Percentiles rank a stretch among this genome's conserved stretches.
phyloP scores from a whole-genome alignment of 108 stramenopile genomes.

The Cyclotella choctawhatcheeana region DNA sequence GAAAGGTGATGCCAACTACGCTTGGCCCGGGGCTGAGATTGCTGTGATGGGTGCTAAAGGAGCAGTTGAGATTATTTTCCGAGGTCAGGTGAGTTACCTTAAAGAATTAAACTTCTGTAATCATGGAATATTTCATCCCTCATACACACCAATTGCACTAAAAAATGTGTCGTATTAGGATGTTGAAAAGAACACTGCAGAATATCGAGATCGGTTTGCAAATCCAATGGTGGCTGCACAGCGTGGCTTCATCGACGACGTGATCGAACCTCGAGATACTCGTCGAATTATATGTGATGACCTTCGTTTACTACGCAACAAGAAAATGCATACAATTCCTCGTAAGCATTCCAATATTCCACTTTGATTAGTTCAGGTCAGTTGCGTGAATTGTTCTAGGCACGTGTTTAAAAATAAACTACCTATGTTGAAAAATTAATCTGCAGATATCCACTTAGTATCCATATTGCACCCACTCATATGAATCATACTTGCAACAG shows the following conservation, averaged over 20 bases:
- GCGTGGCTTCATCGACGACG: conserved; percentile 95
- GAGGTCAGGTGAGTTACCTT: conserved; percentile 81
- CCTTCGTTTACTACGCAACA: conserved; percentile 85
- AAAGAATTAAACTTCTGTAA: no score
- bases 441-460: conserved; percentile 63
- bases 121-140: no score
- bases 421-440: no score
- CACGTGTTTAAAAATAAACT: background rate
- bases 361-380: conserved; percentile 64
- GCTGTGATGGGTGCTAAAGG: conserved; percentile 99
- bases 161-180: conserved; percentile 45
- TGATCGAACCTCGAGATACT: conserved; percentile 95
- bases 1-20: conserved; percentile 96
- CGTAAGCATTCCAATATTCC: conserved; percentile 98
- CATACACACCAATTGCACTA: no score
- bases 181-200: conserved; percentile 90
- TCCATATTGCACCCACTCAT: conserved; percentile 77
- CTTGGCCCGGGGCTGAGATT: conserved; percentile 97
- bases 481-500: conserved; percentile 83
- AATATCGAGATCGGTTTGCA: conserved; percentile 93
- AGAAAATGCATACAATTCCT: conserved; percentile 79
- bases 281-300: conserved; percentile 93
- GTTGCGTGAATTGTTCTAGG: background rate
- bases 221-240: conserved; percentile 97
- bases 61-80: conserved; percentile 98